Evolutionary conservation across 2,329 filamentous ascomycete species (phyloP), one percentile per base, ranked within the genome.

Genomic region (Fusarium kyushuense): DNA sequence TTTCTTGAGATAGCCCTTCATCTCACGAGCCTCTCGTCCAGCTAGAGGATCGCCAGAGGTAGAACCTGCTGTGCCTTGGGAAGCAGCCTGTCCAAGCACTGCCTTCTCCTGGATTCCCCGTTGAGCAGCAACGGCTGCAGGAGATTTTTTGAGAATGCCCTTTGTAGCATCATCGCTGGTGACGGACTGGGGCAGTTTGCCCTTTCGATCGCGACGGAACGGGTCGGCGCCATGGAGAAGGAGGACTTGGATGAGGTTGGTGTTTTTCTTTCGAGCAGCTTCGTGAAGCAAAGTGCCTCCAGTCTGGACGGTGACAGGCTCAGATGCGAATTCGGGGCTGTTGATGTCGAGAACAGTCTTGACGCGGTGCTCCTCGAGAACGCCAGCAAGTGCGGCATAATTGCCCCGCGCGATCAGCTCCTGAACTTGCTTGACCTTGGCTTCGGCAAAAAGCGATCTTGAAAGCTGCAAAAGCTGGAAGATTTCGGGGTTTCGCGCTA

Each of bases 1-100:
- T 79, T 99, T 99, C 82, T 97, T 98, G 58, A 99, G 84, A 78
- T 98, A 99, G 9, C 96, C 96, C 82, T 97, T 97, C 92, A 99
- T 98, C 80, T 98, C 95, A 47, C 94, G 87, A 19, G 92, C 92
- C 76, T 99, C 96, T 70, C 95, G 94, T 17, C 92, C 91, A 27
- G 91, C 92, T 60, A 89, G 78, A 21, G 87, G 83, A 69, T 92
- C 87, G 12, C 85, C 83, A 17, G 89, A 83, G 3, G 82, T 79
- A 27, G 87, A 83, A 16, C 84, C 77, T 11, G 84, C 81, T 4
- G 82, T 80, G 8, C 84, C 84, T 64, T 90, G 86, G 0, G 86
- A 86, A 11, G 86, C 84, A 21, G 83, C 84, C 65, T 92, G 93
- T 3, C 94, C 95, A 17, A 99, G 86, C 5, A 99, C 96, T 0